Conservation (phyloP, 208 protist species). For the Leptomonas seymouri region DNA sequence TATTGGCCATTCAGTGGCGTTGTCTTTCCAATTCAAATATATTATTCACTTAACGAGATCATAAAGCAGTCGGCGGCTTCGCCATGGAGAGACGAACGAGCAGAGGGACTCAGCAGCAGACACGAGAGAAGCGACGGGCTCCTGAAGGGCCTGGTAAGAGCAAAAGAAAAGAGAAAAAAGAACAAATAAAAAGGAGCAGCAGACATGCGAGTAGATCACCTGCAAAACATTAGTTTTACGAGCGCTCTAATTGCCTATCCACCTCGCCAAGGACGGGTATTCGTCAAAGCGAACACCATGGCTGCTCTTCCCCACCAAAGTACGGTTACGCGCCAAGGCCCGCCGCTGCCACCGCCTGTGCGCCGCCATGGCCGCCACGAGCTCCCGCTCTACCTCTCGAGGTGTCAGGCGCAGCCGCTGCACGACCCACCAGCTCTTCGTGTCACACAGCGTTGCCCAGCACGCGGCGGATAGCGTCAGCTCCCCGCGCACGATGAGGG, state of each 20-base stretch:
- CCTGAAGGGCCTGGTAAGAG: too few species aligned
- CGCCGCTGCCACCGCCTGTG: slow-evolving; percentile 39
- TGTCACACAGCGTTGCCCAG: slow-evolving; percentile 64
- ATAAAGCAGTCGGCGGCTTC: too few species aligned
- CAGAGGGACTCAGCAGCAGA: too few species aligned
- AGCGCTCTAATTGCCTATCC: neutral
- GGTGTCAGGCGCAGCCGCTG: slow-evolving; percentile 42
- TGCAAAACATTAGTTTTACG: neutral
- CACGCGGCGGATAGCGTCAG: slow-evolving; percentile 70
- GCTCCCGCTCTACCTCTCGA: slow-evolving; percentile 61
- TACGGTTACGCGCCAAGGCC: slow-evolving; percentile 17
- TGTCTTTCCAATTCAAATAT: too few species aligned
- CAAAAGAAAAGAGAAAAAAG: neutral
- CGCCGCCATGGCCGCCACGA: slow-evolving; percentile 56
- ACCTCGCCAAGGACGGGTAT: slow-evolving; percentile 25
- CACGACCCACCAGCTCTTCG: slow-evolving; percentile 25
- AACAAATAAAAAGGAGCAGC: neutral
- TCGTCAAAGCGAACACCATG: slow-evolving; percentile 20
- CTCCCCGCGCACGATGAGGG: slow-evolving; percentile 59
- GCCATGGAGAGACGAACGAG: too few species aligned
- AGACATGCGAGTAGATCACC: neutral
- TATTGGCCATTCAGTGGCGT: too few species aligned
- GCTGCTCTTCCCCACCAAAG: slow-evolving; percentile 37
- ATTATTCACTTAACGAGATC: too few species aligned
- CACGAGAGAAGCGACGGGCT: too few species aligned